phyloP scores from a whole-genome alignment of 1,139 yeast genomes.

The Yamadazyma songkhlaensis region DNA sequence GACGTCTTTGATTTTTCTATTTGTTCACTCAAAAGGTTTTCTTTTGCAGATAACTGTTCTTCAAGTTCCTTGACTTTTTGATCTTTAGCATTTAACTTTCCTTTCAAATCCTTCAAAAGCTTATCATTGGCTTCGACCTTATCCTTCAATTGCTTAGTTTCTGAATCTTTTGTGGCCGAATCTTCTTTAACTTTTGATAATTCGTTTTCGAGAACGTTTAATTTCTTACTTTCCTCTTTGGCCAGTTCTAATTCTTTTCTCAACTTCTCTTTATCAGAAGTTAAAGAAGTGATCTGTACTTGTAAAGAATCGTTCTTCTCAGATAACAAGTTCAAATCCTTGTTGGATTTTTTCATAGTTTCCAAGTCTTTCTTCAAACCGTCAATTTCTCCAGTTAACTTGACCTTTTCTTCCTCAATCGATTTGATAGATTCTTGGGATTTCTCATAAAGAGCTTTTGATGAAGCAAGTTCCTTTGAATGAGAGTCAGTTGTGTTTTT shows the following conservation, averaged over 20 bases:
- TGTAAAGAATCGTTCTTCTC: slow-evolving; percentile 5
- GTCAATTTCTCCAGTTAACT: slow-evolving; percentile 1
- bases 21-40: neutral
- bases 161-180: slow-evolving; percentile 5
- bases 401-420: slow-evolving; percentile 3
- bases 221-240: neutral
- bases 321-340: slow-evolving; percentile 18
- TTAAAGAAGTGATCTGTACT: slow-evolving; percentile 13
- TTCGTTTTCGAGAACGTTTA: neutral
- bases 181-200: slow-evolving; percentile 6
- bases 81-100: neutral
- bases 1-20: neutral
- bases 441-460: slow-evolving; percentile 2
- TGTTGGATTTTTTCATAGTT: slow-evolving; percentile 13
- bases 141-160: slow-evolving; percentile 5
- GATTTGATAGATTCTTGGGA: slow-evolving; percentile 2
- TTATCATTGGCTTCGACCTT: slow-evolving; percentile 2
- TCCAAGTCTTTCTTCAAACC: slow-evolving; percentile 15
- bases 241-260: slow-evolving; percentile 7
- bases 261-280: slow-evolving; percentile 12
- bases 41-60: neutral
- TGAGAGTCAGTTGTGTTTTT: neutral
- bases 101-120: neutral
- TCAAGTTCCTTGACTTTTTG: neutral
- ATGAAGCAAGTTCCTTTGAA: slow-evolving; percentile 4